Conservation (phyloP, 257 asterid genomes). For the Eustoma russellianum region DNA sequence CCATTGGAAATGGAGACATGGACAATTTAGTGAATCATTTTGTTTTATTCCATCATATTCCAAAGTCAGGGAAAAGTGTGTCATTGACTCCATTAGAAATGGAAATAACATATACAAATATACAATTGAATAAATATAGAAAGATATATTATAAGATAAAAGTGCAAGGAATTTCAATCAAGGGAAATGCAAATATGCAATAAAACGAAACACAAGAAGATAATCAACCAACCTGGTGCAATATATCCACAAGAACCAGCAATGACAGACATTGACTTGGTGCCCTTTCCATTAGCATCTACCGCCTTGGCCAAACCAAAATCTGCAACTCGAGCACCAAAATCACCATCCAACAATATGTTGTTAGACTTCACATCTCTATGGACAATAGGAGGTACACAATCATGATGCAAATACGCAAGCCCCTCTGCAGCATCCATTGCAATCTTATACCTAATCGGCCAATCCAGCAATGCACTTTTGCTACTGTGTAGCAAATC, state of each 20-base stretch:
- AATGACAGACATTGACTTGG: slow-evolving; percentile 79
- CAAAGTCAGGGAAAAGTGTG: no score
- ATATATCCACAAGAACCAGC: slow-evolving; percentile 99
- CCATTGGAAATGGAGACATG: no score
- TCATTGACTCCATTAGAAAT: no score
- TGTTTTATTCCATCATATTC: no score
- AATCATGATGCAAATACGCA: slow-evolving; percentile 86
- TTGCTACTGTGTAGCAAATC: slow-evolving; percentile 85
- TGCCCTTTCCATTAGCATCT: slow-evolving; percentile 51
- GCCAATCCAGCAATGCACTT: slow-evolving; percentile 77
- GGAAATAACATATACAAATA: no score
- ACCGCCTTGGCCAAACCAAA: slow-evolving; percentile 88
- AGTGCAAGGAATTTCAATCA: no score
- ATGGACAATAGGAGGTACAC: slow-evolving; percentile 78
- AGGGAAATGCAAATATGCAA: no score
- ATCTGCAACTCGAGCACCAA: slow-evolving; percentile 90
- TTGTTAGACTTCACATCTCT: slow-evolving; percentile 88
- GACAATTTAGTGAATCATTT: no score
- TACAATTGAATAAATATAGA: no score
- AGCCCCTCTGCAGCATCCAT: slow-evolving; percentile 94
- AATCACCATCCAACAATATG: slow-evolving; percentile 65
- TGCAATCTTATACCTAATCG: slow-evolving; percentile 69
- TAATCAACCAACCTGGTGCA: slow-evolving; percentile 67
- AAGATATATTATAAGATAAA: no score
- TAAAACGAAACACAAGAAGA: no score